Conservation (phyloP, 2,329 filamentous ascomycete species). For the Hansfordia pulvinata region DNA sequence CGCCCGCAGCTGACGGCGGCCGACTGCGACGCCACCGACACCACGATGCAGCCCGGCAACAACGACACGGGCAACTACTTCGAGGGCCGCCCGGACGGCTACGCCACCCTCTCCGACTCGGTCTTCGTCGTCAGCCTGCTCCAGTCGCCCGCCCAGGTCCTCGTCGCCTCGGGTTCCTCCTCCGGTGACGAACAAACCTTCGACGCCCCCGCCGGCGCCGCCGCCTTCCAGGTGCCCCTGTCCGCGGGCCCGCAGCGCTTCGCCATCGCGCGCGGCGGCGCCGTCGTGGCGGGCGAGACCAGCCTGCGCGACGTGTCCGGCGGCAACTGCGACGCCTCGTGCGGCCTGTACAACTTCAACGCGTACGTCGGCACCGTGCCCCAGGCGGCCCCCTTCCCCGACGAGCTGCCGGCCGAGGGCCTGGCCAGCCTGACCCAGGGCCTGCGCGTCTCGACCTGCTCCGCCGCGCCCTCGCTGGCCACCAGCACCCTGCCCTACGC, state of each 20-base stretch:
- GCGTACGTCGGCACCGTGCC: conserved; percentile 38
- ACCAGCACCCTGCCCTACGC: no score
- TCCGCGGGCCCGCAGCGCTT: conserved; percentile 32
- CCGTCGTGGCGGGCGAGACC: conserved; percentile 27
- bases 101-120: conserved; percentile 30
- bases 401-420: conserved; percentile 21
- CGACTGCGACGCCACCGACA: conserved; percentile 38
- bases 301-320: conserved; percentile 34
- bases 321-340: conserved; percentile 27
- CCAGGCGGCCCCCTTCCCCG: conserved; percentile 14
- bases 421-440: conserved; percentile 13
- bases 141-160: conserved; percentile 26
- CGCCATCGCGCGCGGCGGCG: conserved; percentile 23
- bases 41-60: conserved; percentile 27
- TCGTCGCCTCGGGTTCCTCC: conserved; percentile 29
- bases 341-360: conserved; percentile 43
- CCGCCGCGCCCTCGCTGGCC: conserved; percentile 9
- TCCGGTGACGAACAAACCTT: conserved; percentile 23
- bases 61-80: conserved; percentile 37
- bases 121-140: conserved; percentile 40
- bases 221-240: conserved; percentile 29
- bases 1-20: conserved; percentile 30
- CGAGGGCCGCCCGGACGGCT: conserved; percentile 33
- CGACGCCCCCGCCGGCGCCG: conserved; percentile 29
- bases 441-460: conserved; percentile 14